phyloP scores from a whole-genome alignment of 495 filamentous ascomycete species.

The Polyplosphaeria fusca region DNA sequence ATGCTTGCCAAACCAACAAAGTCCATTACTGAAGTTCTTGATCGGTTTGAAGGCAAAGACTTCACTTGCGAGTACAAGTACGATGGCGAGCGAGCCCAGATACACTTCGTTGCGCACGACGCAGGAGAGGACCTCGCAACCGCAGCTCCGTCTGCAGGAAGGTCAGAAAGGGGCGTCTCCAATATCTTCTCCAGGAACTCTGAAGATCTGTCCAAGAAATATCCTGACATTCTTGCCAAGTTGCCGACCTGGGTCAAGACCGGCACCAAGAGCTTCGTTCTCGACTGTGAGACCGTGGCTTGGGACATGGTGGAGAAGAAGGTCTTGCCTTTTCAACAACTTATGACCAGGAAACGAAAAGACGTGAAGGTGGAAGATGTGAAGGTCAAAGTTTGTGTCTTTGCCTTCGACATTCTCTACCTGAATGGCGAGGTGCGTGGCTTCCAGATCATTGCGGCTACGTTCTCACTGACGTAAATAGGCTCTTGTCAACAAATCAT shows the following conservation, averaged over 20 bases:
- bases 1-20: conserved; percentile 99
- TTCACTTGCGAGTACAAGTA: conserved; percentile 99
- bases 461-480: conserved; percentile 31
- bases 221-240: conserved; percentile 89
- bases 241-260: conserved; percentile 84
- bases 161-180: conserved; percentile 61
- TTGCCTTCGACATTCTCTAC: conserved; percentile 93
- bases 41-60: conserved; percentile 90
- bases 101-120: conserved; percentile 91
- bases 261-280: conserved; percentile 86
- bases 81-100: conserved; percentile 94
- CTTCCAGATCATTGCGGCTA: not conserved
- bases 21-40: conserved; percentile 96
- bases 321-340: conserved; percentile 91
- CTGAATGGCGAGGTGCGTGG: conserved; percentile 76
- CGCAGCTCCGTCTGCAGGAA: conserved; percentile 53
- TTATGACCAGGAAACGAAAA: conserved; percentile 97
- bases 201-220: conserved; percentile 94
- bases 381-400: conserved; percentile 95
- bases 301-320: conserved; percentile 94
- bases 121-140: conserved; percentile 60
- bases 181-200: conserved; percentile 97
- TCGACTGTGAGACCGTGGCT: conserved; percentile 97
- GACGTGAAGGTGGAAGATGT: conserved; percentile 97
- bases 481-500: conserved; percentile 78